Evolutionary conservation across 257 asterid genomes (phyloP).

Genomic region (Dorcoceras hygrometricum): DNA sequence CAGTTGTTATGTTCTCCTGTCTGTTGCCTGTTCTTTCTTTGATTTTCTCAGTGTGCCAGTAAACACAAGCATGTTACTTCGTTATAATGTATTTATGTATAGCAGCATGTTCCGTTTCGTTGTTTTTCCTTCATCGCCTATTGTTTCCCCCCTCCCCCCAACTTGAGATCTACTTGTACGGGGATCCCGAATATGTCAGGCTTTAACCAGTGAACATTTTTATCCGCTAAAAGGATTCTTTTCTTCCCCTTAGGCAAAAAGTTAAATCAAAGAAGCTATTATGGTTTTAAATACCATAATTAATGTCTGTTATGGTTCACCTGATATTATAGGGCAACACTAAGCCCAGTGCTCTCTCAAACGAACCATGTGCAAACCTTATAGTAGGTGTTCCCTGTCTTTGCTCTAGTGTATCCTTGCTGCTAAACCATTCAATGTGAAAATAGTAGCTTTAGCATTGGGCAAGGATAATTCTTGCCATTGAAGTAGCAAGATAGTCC

Average conservation of each 20-base stretch:
- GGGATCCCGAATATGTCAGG: not conserved
- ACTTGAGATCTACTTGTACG: not conserved
- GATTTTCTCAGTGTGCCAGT: not conserved
- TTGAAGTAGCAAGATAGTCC: not conserved
- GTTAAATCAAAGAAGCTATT: not conserved
- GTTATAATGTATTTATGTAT: not conserved
- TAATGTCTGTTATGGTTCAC: not conserved
- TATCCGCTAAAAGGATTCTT: not conserved
- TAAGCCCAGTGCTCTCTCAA: not conserved
- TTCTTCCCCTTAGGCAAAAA: not conserved
- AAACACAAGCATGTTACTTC: not conserved
- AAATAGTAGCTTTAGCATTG: not conserved
- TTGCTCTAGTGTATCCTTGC: not conserved
- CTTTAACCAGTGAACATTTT: not conserved
- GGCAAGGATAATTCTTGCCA: not conserved
- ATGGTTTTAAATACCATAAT: not conserved
- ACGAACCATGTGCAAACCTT: not conserved
- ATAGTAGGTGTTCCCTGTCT: not conserved
- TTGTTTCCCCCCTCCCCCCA: not conserved
- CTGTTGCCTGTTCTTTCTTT: not conserved
- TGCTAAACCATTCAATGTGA: not conserved
- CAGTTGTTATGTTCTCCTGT: not conserved
- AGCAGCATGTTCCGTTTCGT: not conserved
- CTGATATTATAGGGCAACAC: not conserved
- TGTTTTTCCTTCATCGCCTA: not conserved